phyloP scores from a whole-genome alignment of 2,329 filamentous ascomycete genomes.

The Paraphoma sp. region DNA sequence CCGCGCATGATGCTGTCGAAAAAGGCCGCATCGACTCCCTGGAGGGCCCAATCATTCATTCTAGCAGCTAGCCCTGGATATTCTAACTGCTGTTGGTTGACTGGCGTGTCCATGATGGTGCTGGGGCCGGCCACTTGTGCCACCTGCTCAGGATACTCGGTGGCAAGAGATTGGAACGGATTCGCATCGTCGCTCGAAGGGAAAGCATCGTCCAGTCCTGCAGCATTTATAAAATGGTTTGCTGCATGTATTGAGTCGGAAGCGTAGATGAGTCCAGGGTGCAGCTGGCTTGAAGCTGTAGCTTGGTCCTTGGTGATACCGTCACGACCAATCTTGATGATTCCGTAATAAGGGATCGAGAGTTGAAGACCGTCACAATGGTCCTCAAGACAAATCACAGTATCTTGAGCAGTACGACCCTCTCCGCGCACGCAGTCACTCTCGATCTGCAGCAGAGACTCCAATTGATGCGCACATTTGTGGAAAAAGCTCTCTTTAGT shows the following conservation, averaged over 20 bases:
- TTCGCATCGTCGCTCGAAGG: neutral
- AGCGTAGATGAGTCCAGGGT: neutral
- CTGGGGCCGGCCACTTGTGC: no score
- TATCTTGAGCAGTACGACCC: neutral
- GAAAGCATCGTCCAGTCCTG: constrained; percentile 5
- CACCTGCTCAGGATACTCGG: no score
- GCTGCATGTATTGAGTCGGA: neutral
- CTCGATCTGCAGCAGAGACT: constrained; percentile 23
- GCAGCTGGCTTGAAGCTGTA: neutral
- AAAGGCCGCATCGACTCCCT: constrained; percentile 25
- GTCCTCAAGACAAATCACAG: neutral
- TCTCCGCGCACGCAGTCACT: constrained; percentile 9
- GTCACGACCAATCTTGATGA: constrained; percentile 38
- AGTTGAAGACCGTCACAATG: constrained; percentile 6
- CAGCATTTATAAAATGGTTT: constrained; percentile 2
- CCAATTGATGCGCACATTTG: constrained; percentile 17
- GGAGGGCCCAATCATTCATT: constrained; percentile 26
- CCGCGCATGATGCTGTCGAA: constrained; percentile 26
- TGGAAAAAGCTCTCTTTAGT: constrained; percentile 15
- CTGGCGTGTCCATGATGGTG: no score
- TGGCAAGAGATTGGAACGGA: neutral
- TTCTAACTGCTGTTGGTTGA: constrained; percentile 1
- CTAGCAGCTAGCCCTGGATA: constrained; percentile 14
- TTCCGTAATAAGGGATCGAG: constrained; percentile 40
- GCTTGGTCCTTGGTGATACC: constrained; percentile 8